Percentiles rank a stretch among this genome's conserved stretches.
phyloP scores from a whole-genome alignment of 2,329 filamentous ascomycete genomes.

The Camptophora hylomeconis region DNA sequence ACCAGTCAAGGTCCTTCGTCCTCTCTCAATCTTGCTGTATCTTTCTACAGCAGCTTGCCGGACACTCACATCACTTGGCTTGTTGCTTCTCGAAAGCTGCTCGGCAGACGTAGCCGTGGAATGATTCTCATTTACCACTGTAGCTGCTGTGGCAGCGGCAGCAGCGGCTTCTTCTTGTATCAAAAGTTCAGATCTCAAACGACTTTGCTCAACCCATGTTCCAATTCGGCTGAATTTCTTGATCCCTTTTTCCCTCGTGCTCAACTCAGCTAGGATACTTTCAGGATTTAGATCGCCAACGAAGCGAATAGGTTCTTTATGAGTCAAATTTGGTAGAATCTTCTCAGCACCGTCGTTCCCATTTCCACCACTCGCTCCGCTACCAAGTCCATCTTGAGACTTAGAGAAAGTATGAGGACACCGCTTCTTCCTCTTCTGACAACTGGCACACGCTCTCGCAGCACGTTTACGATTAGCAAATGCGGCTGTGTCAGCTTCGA shows the following conservation, averaged over 20 bases:
- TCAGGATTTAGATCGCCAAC: slow-evolving; percentile 30
- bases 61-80: background rate
- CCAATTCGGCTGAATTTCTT: slow-evolving; percentile 15
- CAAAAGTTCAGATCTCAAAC: slow-evolving; percentile 4
- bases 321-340: slow-evolving; percentile 15
- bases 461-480: slow-evolving; percentile 17
- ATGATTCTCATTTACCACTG: no score
- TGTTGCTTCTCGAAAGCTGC: slow-evolving; percentile 2
- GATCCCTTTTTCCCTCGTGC: slow-evolving; percentile 9
- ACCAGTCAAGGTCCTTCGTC: slow-evolving; percentile 15
- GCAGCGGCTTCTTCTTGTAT: slow-evolving; percentile 5
- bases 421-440: slow-evolving; percentile 17
- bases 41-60: slow-evolving; percentile 12
- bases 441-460: slow-evolving; percentile 14
- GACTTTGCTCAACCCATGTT: slow-evolving; percentile 16
- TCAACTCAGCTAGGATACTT: slow-evolving; percentile 22
- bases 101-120: no score
- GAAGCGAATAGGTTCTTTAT: slow-evolving; percentile 21
- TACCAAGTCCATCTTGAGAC: slow-evolving; percentile 14
- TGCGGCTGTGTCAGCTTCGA: slow-evolving; percentile 16
- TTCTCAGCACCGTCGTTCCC: slow-evolving; percentile 14
- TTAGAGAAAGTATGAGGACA: slow-evolving; percentile 18
- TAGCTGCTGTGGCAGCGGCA: no score
- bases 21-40: slow-evolving; percentile 15
- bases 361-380: no score